Base-by-base conservation (phyloP, 441 rosid genomes). In the Lepidium campestre region DNA sequence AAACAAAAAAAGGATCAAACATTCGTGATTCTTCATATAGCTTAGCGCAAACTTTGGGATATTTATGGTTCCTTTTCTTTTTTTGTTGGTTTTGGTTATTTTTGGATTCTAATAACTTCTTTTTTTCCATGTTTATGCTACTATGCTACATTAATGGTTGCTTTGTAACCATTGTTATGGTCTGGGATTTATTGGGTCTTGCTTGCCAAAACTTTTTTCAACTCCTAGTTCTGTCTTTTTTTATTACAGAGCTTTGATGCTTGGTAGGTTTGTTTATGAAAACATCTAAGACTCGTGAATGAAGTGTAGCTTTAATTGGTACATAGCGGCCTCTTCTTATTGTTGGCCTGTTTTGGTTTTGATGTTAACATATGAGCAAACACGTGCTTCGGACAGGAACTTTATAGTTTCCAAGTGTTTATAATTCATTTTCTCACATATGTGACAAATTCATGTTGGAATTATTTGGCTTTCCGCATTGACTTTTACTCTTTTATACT, bases 11-110 rank as follows among this genome's bases (percentile, higher is more conserved):
- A 53, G 67, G 31, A 73, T 73, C 72, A 73, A 66, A 73, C 76
- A 59, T 58, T 65, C 45, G 36, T 66, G 76, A 66, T 59, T 73
- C 72, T 66, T 62, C 35, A 10, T 29, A 29, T 57, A 72, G 67
- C 67, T 29, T 72, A 72, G 76, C 62, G 11, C 48, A 52, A 34
- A 65, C 67, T 58, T 66, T 73, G 42, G 52, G 36, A 60, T 66
- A 46, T 59, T 73, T 73, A 66, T 59, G 67, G 62, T 10, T 50
- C 14, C 48, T 22, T 14, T 52, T 32, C n/a, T 41, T 60, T 42
- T 9, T 27, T 47, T 57, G n/a, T 37, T 19, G 48, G 62, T 14
- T 55, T 56, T 63, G 58, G 58, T 47, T 56, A 7, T 57, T 72
- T 71, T 65, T 52, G 68, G 63, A 59, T 73, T 37, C 56, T 66